These are phyloP conservation scores for Cryptococcus sp. DNA, from an alignment of 1,284 basidiomycete genomes.

Conservation along the genomic window DNA sequence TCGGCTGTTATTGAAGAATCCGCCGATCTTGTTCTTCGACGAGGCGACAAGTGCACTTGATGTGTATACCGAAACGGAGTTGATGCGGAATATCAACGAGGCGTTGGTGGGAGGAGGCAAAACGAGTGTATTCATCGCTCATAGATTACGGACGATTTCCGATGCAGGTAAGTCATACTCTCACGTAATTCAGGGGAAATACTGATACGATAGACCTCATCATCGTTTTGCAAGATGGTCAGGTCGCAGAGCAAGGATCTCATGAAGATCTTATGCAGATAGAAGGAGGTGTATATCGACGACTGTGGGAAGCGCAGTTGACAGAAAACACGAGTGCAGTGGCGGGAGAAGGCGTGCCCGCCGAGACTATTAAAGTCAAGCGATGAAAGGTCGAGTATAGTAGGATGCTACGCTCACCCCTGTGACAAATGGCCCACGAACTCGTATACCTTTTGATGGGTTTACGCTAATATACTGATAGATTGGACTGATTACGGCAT, in stretches of 20 bases:
- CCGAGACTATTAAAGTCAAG: background rate
- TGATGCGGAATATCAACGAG: conserved; percentile 90
- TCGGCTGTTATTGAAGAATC: conserved; percentile 85
- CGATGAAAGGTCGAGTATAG: too few relatives aligned
- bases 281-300: conserved; percentile 66
- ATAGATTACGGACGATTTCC: conserved; percentile 79
- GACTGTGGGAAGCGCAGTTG: conserved; percentile 80
- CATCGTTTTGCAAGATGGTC: conserved; percentile 79
- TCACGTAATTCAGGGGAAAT: background rate
- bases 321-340: conserved; percentile 20
- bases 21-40: conserved; percentile 93
- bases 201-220: conserved; percentile 60
- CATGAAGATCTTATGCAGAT: conserved; percentile 73
- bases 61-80: conserved; percentile 85
- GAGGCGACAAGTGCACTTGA: conserved; percentile 98
- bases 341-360: background rate
- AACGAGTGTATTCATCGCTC: conserved; percentile 94
- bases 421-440: too few relatives aligned
- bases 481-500: too few relatives aligned
- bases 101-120: conserved; percentile 69
- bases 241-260: conserved; percentile 84
- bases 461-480: too few relatives aligned
- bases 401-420: too few relatives aligned
- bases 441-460: too few relatives aligned
- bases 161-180: conserved; percentile 62